Evolutionary conservation across 345 rosid species (phyloP).

Genomic region (Eutrema yunnanense): DNA sequence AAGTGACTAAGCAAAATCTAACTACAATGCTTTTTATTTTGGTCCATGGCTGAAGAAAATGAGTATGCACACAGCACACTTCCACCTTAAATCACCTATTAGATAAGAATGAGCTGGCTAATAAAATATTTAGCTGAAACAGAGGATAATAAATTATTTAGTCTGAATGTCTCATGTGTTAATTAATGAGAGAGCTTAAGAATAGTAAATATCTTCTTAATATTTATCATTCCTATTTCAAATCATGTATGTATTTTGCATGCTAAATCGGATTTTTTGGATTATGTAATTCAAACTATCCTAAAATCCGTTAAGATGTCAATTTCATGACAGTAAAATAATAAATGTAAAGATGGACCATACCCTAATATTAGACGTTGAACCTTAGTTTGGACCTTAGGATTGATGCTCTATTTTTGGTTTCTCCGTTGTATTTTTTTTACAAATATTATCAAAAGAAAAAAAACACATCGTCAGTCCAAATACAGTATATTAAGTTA

Average conservation of each 20-base stretch:
- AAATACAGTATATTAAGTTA: no score
- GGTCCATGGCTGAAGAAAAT: conserved; percentile 7
- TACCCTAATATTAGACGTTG: conserved; percentile 11
- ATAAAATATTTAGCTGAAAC: background rate
- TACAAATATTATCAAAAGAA: background rate
- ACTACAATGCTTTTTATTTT: conserved; percentile 1
- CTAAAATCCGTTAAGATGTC: background rate
- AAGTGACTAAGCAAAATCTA: conserved; percentile 27
- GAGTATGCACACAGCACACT: background rate
- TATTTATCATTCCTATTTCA: background rate
- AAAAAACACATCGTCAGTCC: background rate
- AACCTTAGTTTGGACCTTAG: background rate
- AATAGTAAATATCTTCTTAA: background rate
- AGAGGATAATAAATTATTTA: background rate
- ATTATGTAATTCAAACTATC: background rate
- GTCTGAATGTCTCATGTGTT: background rate
- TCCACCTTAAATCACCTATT: background rate
- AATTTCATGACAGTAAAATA: background rate
- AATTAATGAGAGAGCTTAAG: background rate
- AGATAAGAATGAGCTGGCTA: background rate
- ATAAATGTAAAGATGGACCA: conserved; percentile 13
- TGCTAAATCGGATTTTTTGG: background rate
- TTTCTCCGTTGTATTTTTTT: background rate
- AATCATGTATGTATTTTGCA: background rate
- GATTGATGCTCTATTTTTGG: background rate